phyloP scores from a whole-genome alignment of 2,329 filamentous ascomycete species.

The Amesomyces nigricolor region DNA sequence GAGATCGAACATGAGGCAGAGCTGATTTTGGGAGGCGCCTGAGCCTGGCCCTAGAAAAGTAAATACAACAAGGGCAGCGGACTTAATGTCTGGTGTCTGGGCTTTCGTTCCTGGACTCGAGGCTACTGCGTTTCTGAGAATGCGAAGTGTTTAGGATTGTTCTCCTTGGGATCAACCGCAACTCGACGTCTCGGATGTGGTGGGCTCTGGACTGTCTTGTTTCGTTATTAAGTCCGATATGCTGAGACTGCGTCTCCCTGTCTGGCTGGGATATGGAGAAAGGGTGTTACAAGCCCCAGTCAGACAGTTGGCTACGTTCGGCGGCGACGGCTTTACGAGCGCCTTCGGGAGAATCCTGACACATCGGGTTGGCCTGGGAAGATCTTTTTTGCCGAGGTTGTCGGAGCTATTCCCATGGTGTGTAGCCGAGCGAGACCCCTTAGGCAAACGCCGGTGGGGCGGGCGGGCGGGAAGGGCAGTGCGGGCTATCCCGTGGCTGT shows the following conservation, averaged over 20 bases:
- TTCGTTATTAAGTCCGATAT: conserved; percentile 23
- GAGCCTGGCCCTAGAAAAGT: conserved; percentile 17
- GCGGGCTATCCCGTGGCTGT: conserved; percentile 23
- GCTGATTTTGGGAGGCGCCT: conserved; percentile 19
- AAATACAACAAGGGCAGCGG: conserved; percentile 4
- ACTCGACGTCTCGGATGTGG: neutral
- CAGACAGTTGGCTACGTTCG: neutral
- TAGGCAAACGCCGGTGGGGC: neutral
- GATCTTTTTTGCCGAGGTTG: conserved; percentile 20
- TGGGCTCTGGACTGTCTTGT: neutral
- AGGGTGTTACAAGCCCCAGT: neutral
- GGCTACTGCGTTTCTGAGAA: conserved; percentile 8
- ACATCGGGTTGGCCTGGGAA: conserved; percentile 19
- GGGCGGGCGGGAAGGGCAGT: conserved; percentile 11
- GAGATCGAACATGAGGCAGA: conserved; percentile 16
- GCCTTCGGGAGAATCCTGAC: conserved; percentile 20
- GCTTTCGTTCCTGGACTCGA: conserved; percentile 11
- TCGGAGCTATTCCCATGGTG: conserved; percentile 1
- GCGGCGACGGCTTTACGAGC: conserved; percentile 5
- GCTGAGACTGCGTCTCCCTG: conserved; percentile 18
- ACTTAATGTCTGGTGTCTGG: neutral
- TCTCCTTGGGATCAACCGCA: neutral
- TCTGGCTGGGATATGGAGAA: neutral
- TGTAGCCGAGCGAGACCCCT: conserved; percentile 5
- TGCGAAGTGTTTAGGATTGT: conserved; percentile 13